Conservation (phyloP, 1,284 basidiomycete genomes). For the Sporisorium reilianum region DNA sequence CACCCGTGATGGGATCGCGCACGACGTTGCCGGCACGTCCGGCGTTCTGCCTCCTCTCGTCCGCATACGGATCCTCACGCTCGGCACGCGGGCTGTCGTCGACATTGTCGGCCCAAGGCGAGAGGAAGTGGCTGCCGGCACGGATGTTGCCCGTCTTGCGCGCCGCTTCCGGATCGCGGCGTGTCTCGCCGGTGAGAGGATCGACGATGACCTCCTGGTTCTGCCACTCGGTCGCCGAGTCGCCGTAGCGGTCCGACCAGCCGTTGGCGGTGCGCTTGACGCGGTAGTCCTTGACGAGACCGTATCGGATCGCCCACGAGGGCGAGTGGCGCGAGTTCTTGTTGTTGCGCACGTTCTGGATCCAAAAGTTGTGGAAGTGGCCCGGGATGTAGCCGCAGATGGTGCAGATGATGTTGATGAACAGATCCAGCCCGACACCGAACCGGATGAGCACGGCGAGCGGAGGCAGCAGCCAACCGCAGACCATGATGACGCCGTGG, state of each 20-base stretch:
- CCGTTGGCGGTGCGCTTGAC: conserved; percentile 51
- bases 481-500: conserved; percentile 76
- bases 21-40: conserved; percentile 28
- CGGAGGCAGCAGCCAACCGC: conserved; percentile 52
- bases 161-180: conserved; percentile 34
- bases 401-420: conserved; percentile 88
- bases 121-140: conserved; percentile 31
- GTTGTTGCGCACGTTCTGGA: conserved; percentile 92
- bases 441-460: conserved; percentile 90
- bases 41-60: conserved; percentile 39
- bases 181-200: conserved; percentile 54
- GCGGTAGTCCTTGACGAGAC: conserved; percentile 57
- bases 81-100: conserved; percentile 51
- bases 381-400: conserved; percentile 76
- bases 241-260: conserved; percentile 54
- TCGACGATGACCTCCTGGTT: conserved; percentile 53
- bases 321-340: conserved; percentile 89
- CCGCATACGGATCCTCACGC: conserved; percentile 50
- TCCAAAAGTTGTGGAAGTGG: conserved; percentile 90
- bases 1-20: conserved; percentile 53
- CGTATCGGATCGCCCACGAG: conserved; percentile 81
- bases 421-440: conserved; percentile 91
- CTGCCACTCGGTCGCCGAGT: conserved; percentile 33
- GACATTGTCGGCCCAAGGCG: conserved; percentile 55
- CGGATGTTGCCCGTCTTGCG: conserved; percentile 45